Conservation (phyloP, 2,329 filamentous ascomycete species). For the Mycosphaerella sp. region DNA sequence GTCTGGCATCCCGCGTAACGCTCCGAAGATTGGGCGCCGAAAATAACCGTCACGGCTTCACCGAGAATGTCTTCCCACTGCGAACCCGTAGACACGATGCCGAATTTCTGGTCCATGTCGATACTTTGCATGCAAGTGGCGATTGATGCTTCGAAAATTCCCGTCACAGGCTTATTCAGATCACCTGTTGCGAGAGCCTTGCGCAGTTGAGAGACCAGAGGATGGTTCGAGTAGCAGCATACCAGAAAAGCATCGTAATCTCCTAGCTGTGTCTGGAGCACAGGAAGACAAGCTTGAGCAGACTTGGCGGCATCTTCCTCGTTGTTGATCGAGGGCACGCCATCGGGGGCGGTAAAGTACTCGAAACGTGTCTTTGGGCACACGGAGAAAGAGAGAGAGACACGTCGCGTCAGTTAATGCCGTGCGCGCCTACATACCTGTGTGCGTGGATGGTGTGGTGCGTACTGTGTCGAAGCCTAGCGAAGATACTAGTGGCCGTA, state of each 20-base stretch:
- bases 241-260: conserved; percentile 72
- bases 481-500: conserved; percentile 48
- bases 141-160: conserved; percentile 84
- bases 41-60: conserved; percentile 57
- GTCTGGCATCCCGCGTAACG: conserved; percentile 73
- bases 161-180: conserved; percentile 57
- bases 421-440: not conserved
- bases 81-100: conserved; percentile 80
- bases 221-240: conserved; percentile 83
- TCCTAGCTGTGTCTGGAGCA: conserved; percentile 44
- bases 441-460: not conserved
- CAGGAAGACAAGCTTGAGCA: conserved; percentile 54
- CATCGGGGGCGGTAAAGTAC: conserved; percentile 61
- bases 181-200: no score
- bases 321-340: conserved; percentile 73
- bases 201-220: conserved; percentile 54
- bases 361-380: conserved; percentile 42
- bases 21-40: conserved; percentile 46
- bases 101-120: conserved; percentile 56
- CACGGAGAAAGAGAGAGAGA: no score
- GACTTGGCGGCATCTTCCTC: conserved; percentile 61
- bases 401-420: not conserved
- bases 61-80: conserved; percentile 73
- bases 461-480: conserved; percentile 42
- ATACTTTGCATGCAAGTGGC: conserved; percentile 55